phyloP scores from a whole-genome alignment of 306 rosid species.

The Sphenostylis stenocarpa region DNA sequence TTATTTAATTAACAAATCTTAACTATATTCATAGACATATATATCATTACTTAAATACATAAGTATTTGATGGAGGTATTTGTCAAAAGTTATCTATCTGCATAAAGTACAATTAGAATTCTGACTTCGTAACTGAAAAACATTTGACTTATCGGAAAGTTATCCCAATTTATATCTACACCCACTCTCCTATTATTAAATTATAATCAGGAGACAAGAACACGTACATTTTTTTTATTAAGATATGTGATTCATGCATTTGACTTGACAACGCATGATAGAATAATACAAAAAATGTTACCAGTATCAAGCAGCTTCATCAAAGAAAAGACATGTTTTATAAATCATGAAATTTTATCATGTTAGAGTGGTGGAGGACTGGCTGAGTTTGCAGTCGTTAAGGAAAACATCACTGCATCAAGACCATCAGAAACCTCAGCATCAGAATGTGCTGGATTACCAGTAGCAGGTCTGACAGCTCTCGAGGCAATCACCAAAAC shows the following conservation, averaged over 20 bases:
- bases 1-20: neutral
- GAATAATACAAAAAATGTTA: neutral
- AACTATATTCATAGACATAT: neutral
- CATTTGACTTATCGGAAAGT: neutral
- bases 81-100: neutral
- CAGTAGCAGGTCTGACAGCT: conserved; percentile 71
- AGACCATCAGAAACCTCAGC: conserved; percentile 60
- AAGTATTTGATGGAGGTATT: neutral
- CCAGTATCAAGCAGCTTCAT: neutral
- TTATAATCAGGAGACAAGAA: neutral
- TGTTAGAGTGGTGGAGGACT: conserved; percentile 75
- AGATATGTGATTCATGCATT: neutral
- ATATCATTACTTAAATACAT: neutral
- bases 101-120: neutral
- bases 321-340: neutral
- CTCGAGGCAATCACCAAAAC: conserved; percentile 58
- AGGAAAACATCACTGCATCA: conserved; percentile 48
- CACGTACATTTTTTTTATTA: neutral
- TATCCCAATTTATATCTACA: neutral
- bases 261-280: neutral
- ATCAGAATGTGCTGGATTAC: conserved; percentile 58
- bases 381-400: conserved; percentile 60
- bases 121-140: neutral
- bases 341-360: neutral
- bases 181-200: neutral